Conservation (phyloP, 2,329 filamentous ascomycete species). For the Diaporthe capsici region DNA sequence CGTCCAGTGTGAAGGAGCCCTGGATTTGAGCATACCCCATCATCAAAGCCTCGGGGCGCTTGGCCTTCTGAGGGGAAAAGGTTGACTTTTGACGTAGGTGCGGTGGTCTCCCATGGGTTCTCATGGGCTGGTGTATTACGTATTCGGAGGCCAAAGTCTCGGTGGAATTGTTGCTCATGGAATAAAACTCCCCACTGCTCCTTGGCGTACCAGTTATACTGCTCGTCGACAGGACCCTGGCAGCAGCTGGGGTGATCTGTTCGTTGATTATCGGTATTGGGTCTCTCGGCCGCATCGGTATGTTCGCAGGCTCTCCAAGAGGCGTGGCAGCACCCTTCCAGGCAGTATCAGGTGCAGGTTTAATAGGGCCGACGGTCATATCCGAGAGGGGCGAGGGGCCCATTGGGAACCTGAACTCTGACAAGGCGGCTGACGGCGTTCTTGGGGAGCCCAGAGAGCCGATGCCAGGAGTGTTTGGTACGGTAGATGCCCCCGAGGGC, state of each 20-base stretch:
- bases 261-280: constrained; percentile 67
- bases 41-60: constrained; percentile 84
- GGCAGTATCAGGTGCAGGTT: constrained; percentile 39
- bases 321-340: constrained; percentile 48
- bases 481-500: constrained; percentile 58
- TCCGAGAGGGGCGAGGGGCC: constrained; percentile 58
- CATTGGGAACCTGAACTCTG: constrained; percentile 71
- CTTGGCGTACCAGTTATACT: constrained; percentile 85
- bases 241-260: constrained; percentile 69
- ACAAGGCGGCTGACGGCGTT: constrained; percentile 59
- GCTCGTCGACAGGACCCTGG: constrained; percentile 81
- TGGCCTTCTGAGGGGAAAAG: constrained; percentile 59
- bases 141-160: constrained; percentile 96
- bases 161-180: constrained; percentile 92
- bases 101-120: constrained; percentile 55
- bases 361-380: constrained; percentile 42
- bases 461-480: constrained; percentile 60
- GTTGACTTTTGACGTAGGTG: constrained; percentile 64
- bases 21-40: constrained; percentile 98
- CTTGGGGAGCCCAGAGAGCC: constrained; percentile 56
- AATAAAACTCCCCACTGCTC: constrained; percentile 96
- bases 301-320: constrained; percentile 51
- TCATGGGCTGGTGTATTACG: constrained; percentile 65
- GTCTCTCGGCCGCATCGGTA: constrained; percentile 60
- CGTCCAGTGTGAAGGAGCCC: constrained; percentile 92